These are phyloP conservation scores for Posidonia australis DNA, from an alignment of 106 monocot genomes.

Conservation along the genomic window DNA sequence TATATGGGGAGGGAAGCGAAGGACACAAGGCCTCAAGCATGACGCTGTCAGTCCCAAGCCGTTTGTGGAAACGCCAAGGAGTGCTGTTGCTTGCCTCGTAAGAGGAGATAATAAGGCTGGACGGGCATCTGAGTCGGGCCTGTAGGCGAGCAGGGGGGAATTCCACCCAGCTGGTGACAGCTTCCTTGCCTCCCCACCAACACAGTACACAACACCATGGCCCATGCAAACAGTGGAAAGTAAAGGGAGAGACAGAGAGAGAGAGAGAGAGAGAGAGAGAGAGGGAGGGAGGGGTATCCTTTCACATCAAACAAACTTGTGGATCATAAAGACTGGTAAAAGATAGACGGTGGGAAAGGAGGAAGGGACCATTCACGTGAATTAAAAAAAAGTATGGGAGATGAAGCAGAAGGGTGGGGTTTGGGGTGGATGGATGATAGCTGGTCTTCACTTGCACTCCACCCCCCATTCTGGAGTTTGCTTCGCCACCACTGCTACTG, in stretches of 20 bases:
- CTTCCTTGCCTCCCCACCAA: background rate
- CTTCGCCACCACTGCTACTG: no score
- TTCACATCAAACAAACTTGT: conserved; percentile 5
- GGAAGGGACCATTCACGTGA: conserved; percentile 6
- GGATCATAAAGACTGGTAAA: background rate
- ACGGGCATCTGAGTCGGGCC: background rate
- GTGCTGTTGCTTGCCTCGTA: background rate
- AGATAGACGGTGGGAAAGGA: background rate
- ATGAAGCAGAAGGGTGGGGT: background rate
- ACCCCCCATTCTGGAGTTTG: no score
- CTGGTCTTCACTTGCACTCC: conserved; percentile 4
- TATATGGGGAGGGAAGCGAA: no score
- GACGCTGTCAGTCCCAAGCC: background rate
- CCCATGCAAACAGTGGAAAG: background rate
- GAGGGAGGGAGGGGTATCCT: background rate
- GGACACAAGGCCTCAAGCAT: background rate
- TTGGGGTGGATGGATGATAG: background rate
- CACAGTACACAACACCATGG: background rate
- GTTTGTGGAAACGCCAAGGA: background rate
- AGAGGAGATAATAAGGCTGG: no score
- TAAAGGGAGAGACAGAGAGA: background rate
- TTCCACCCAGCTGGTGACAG: conserved; percentile 9
- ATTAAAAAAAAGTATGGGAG: background rate
- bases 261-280: no score
- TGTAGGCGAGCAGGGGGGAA: conserved; percentile 2